These are phyloP conservation scores for Globisporangium apiculatum DNA, from an alignment of 352 stramenopile genomes.

Conservation along the genomic window DNA sequence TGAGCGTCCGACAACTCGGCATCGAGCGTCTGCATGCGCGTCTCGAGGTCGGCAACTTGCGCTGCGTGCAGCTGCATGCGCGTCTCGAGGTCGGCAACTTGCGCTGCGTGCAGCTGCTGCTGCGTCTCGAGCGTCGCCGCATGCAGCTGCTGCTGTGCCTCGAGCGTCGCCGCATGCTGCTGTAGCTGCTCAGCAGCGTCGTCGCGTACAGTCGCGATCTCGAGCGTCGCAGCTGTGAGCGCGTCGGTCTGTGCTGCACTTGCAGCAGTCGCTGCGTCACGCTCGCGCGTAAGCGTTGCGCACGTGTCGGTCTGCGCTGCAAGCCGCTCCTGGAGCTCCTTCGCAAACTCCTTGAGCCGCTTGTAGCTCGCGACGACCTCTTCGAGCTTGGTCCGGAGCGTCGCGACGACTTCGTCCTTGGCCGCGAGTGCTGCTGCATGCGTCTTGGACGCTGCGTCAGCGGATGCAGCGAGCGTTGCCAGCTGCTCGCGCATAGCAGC, in stretches of 20 bases:
- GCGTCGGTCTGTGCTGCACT: constrained; percentile 23
- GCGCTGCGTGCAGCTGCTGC: constrained; percentile 16
- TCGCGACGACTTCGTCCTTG: constrained; percentile 45
- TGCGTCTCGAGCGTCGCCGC: constrained; percentile 11
- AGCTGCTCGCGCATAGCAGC: constrained; percentile 19
- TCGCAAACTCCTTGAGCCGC: constrained; percentile 35
- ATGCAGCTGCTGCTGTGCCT: constrained; percentile 13
- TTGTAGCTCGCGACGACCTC: constrained; percentile 62
- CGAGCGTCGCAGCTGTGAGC: constrained; percentile 22
- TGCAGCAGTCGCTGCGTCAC: constrained; percentile 18
- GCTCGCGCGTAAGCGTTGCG: constrained; percentile 13
- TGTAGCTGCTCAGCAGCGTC: constrained; percentile 2
- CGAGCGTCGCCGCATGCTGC: neutral
- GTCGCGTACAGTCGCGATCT: constrained; percentile 20
- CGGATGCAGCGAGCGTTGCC: constrained; percentile 13
- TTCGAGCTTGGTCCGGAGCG: constrained; percentile 51
- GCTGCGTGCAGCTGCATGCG: constrained; percentile 17
- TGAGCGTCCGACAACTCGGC: constrained; percentile 18
- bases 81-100: constrained; percentile 18
- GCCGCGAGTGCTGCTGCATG: constrained; percentile 5
- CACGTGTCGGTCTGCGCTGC: constrained; percentile 15
- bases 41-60: constrained; percentile 26
- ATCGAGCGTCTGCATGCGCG: constrained; percentile 19
- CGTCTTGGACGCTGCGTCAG: neutral
- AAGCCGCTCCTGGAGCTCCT: constrained; percentile 38